phyloP scores from a whole-genome alignment of 2,329 filamentous ascomycete genomes.

The Colletotrichum sp. region DNA sequence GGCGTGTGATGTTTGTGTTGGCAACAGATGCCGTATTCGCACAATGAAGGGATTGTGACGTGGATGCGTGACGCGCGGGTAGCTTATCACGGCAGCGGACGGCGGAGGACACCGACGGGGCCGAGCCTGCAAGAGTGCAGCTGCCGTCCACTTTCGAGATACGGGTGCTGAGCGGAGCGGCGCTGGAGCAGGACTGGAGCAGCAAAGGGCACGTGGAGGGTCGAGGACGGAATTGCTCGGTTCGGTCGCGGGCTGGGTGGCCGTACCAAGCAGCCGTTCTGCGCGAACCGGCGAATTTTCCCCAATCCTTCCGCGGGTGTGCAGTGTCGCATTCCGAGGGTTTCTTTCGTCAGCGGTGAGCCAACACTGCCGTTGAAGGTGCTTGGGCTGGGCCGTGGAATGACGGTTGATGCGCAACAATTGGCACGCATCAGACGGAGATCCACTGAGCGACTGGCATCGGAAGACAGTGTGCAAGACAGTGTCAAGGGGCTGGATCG shows the following conservation, averaged over 20 bases:
- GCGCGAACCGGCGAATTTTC: neutral
- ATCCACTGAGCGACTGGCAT: neutral
- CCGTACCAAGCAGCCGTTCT: neutral
- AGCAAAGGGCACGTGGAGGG: neutral
- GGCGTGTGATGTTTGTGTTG: neutral
- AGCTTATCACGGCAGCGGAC: neutral
- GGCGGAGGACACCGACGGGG: neutral
- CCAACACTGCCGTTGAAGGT: neutral
- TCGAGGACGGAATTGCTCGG: slow-evolving; percentile 8
- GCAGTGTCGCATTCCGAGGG: slow-evolving; percentile 5
- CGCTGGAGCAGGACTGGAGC: neutral
- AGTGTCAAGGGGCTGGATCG: neutral
- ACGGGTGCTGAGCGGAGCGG: neutral
- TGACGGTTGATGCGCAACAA: neutral
- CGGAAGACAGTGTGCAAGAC: neutral
- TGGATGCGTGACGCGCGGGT: neutral
- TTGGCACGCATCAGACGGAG: neutral
- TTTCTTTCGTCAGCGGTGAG: neutral
- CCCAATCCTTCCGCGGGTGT: neutral
- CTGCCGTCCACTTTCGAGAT: neutral
- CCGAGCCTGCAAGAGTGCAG: neutral
- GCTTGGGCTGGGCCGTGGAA: neutral
- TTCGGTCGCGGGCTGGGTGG: neutral
- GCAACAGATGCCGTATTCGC: neutral
- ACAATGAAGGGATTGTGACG: neutral